Base-by-base conservation (phyloP, 176 grass and related monocot species). In the Zizania latifolia region DNA sequence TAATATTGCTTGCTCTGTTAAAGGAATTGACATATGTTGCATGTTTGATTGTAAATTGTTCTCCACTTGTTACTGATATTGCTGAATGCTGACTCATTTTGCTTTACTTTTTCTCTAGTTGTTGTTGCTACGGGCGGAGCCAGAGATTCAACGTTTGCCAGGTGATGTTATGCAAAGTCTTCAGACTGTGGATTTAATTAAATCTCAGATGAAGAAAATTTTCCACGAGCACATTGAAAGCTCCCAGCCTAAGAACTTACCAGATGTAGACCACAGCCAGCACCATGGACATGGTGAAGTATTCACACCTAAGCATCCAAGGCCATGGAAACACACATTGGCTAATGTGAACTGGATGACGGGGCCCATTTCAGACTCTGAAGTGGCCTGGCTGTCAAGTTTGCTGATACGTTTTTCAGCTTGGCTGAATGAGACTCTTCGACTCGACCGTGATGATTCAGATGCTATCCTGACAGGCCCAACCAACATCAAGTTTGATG, bases 301-400 rank as follows among this genome's bases (percentile, higher is more conserved):
- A 57, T 92, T 96, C 75, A 67, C 65, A 29, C 93, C 86, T 56
- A 96, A 87, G 66, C 78, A 86, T 56, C 93, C 89, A 66, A 84
- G 59, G 67, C 22, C 61, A 1, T 65, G 84, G 16, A 69, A 85
- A 75, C 81, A 30, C 11, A 68, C 53, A 29, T 62, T 64, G 78
- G 29, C 40, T 29, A 78, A 87, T 69, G 54, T 63, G 28, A 64
- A 92, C 31, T 85, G 93, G 89, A 96, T 96, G 89, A 81, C 35
- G 29, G 59, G 86, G 74, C 89, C 86, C 22, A 83, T 96, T 73
- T 87, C 84, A 54, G 80, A 89, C 64, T 80, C 83, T 68, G 93
- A 96, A 85, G 75, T 96, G 58, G 89, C 78, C 31, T 96, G 93
- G 84, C 75, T 96, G 2, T 84, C 84, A 50, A 84, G 54, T 16